Conservation (phyloP, 495 filamentous ascomycete species). For the Penicillium alfredii region DNA sequence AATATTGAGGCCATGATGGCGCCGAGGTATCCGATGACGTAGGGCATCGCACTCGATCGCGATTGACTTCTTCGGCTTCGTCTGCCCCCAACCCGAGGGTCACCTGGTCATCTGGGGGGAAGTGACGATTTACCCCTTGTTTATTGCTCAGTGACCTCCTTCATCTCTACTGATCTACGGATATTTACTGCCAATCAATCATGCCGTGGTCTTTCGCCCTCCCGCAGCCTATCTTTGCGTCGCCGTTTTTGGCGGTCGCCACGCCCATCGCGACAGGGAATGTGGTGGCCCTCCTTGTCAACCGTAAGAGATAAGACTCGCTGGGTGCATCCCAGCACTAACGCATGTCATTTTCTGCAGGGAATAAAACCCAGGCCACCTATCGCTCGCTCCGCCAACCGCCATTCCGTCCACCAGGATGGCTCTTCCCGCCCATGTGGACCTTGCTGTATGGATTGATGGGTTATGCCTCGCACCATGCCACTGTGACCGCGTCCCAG, state of each 20-base stretch:
- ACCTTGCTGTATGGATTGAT: slow-evolving; percentile 79
- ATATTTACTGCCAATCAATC: not conserved
- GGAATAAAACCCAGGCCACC: slow-evolving; percentile 50
- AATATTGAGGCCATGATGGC: too few relatives aligned
- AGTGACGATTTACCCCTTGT: too few relatives aligned
- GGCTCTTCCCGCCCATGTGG: slow-evolving; percentile 81
- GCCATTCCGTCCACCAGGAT: slow-evolving; percentile 69
- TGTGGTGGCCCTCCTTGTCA: slow-evolving; percentile 27
- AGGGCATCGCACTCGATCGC: slow-evolving; percentile 12
- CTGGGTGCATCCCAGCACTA: not conserved
- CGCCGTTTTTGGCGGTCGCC: slow-evolving; percentile 27
- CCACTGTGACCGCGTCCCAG: slow-evolving; percentile 47
- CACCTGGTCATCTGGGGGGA: too few relatives aligned
- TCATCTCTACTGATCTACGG: too few relatives aligned
- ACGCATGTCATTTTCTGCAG: slow-evolving; percentile 18
- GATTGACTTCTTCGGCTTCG: too few relatives aligned
- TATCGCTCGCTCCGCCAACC: slow-evolving; percentile 72
- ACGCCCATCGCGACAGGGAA: slow-evolving; percentile 31
- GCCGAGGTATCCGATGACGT: slow-evolving; percentile 22
- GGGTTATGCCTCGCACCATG: slow-evolving; percentile 81
- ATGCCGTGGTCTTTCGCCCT: slow-evolving; percentile 38
- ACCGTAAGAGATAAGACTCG: slow-evolving; percentile 22
- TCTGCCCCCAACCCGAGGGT: too few relatives aligned
- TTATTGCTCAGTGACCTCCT: too few relatives aligned
- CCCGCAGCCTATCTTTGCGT: slow-evolving; percentile 29